A percentile compares a stretch with the other conserved stretches of the same genome.
Evolutionary conservation across 2,329 filamentous ascomycete genomes (phyloP).

Genomic region (Alternaria sp.): DNA sequence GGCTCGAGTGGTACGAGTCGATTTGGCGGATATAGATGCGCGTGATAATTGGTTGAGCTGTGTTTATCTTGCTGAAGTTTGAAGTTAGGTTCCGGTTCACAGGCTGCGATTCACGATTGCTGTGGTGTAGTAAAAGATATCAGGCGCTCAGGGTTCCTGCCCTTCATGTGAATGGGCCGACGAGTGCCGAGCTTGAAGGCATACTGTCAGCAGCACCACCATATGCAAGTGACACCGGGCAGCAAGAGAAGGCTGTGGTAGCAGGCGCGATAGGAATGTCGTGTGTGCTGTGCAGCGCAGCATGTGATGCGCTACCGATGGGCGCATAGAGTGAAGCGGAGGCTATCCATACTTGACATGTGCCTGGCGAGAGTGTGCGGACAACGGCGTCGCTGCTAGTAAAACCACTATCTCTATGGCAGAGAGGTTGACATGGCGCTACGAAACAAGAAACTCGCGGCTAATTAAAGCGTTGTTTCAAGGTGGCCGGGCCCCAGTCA

Average conservation of each 20-base stretch:
- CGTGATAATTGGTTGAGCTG: background rate
- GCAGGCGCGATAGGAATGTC: background rate
- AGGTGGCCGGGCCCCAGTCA: slow-evolving; percentile 9
- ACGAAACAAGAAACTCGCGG: background rate
- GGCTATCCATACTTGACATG: background rate
- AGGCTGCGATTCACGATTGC: background rate
- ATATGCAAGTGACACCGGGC: background rate
- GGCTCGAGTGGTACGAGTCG: slow-evolving; percentile 3
- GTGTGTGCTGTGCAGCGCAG: background rate
- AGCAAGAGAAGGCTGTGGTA: background rate
- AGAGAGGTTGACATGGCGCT: background rate
- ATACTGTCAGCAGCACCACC: background rate
- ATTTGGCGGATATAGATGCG: background rate
- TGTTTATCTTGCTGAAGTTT: background rate
- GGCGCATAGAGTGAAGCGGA: background rate
- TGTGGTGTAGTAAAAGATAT: background rate
- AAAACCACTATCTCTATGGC: background rate
- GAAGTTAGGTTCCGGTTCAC: background rate
- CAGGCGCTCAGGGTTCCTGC: slow-evolving; percentile 1
- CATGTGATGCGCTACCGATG: background rate
- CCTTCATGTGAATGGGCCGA: slow-evolving; percentile 13
- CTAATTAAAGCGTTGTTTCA: slow-evolving; percentile 18
- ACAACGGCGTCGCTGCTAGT: background rate
- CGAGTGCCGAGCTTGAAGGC: slow-evolving; percentile 10
- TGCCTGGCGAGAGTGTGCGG: background rate